Evolutionary conservation across 2,329 filamentous ascomycete species (phyloP).

Genomic region (Cladosporium sp.): DNA sequence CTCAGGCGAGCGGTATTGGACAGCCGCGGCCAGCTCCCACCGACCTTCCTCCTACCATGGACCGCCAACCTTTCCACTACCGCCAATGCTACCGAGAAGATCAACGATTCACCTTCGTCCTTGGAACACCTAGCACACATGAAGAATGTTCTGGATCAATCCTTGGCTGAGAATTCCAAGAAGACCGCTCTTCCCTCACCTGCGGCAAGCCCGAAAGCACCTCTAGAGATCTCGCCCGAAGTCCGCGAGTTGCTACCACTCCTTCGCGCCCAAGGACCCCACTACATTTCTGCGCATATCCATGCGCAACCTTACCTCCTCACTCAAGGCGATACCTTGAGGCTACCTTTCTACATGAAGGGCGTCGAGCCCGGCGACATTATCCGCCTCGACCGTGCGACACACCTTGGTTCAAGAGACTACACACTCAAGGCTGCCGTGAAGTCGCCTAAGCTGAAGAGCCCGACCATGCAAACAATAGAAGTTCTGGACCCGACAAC

Average conservation of each 20-base stretch:
- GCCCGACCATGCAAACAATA: conserved; percentile 21
- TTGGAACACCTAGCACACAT: conserved; percentile 6
- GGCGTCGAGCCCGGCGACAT: conserved; percentile 71
- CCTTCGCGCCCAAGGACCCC: conserved; percentile 69
- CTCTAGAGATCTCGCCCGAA: conserved; percentile 31
- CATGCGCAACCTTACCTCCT: conserved; percentile 79
- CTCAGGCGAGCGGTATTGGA: conserved; percentile 66
- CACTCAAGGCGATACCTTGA: conserved; percentile 56
- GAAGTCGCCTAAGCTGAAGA: conserved; percentile 47
- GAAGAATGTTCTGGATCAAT: conserved; percentile 4
- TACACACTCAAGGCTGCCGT: conserved; percentile 78
- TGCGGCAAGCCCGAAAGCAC: conserved; percentile 16
- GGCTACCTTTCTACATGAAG: conserved; percentile 54
- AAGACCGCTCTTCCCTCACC: conserved; percentile 33
- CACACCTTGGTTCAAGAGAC: conserved; percentile 79
- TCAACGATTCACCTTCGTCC: conserved; percentile 39
- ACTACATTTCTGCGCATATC: conserved; percentile 80
- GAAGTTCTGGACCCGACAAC: conserved; percentile 26
- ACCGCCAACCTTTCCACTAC: conserved; percentile 49
- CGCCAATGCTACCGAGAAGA: conserved; percentile 34
- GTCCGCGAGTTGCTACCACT: conserved; percentile 68
- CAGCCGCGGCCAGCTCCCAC: conserved; percentile 56
- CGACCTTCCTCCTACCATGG: conserved; percentile 56
- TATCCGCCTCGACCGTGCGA: conserved; percentile 83
- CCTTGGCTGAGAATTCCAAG: background rate